phyloP scores from a whole-genome alignment of 2,329 filamentous ascomycete genomes.

The Penicillium sp. region DNA sequence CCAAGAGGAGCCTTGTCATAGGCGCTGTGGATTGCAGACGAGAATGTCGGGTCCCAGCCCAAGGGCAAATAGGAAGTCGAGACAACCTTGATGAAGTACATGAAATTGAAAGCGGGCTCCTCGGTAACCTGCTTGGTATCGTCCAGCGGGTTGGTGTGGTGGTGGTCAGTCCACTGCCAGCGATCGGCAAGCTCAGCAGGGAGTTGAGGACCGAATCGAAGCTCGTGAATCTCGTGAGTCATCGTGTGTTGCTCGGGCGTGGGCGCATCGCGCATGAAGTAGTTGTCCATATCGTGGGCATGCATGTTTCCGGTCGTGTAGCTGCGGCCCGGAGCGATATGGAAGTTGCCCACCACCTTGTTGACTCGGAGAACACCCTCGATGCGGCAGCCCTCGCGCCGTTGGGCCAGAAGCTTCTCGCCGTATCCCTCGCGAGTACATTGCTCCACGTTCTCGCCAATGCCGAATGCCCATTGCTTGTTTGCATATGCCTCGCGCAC shows the following conservation, averaged over 20 bases:
- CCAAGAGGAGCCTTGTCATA: slow-evolving; percentile 69
- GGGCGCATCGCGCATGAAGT: slow-evolving; percentile 70
- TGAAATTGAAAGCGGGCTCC: slow-evolving; percentile 90
- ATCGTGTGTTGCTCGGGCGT: slow-evolving; percentile 79
- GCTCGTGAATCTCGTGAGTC: slow-evolving; percentile 82
- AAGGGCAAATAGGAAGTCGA: slow-evolving; percentile 93
- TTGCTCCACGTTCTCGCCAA: slow-evolving; percentile 91
- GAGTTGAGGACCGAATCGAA: slow-evolving; percentile 91
- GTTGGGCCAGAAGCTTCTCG: slow-evolving; percentile 84
- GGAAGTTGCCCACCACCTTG: slow-evolving; percentile 98
- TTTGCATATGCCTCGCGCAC: slow-evolving; percentile 92
- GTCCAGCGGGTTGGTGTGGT: slow-evolving; percentile 85
- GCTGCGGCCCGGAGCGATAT: slow-evolving; percentile 92
- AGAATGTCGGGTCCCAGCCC: slow-evolving; percentile 74
- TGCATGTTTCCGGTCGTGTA: slow-evolving; percentile 98
- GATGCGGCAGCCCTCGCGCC: slow-evolving; percentile 90
- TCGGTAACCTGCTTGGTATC: slow-evolving; percentile 74
- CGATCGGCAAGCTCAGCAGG: slow-evolving; percentile 69
- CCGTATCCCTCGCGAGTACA: slow-evolving; percentile 93
- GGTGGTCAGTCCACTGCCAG: slow-evolving; percentile 83
- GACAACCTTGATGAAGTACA: slow-evolving; percentile 99
- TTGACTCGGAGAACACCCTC: slow-evolving; percentile 93
- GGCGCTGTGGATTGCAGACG: slow-evolving; percentile 44
- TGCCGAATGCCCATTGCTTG: slow-evolving; percentile 90
- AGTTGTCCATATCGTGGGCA: slow-evolving; percentile 96